Evolutionary conservation across 768 basidiomycete species (phyloP), one percentile per base, ranked within the genome.

Genomic region (Suillus variegatus): DNA sequence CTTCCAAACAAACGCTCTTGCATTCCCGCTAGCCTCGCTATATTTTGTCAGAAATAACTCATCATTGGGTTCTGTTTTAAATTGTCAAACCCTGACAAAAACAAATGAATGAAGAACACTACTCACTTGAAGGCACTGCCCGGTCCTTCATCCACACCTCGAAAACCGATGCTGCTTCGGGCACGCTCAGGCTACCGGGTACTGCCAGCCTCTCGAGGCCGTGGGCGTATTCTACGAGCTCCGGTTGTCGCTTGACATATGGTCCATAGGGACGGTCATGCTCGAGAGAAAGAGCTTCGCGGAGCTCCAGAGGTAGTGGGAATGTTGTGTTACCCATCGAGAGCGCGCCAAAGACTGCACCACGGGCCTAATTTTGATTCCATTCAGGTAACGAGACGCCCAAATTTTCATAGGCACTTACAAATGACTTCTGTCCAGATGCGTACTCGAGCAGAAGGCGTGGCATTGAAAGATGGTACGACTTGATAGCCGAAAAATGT

Each of bases 391-490:
- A 22, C 16, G 18, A 60, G 40, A 28, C n/a, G 40, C 10, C 6
- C 25, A 60, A 18, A 9, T 6, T 60, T 60, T 60, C 10, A 60
- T 5, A 16, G 47, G 40, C 22, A 83, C 90, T 63, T 72, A 93
- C 92, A 61, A 96, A 88, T 38, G 78, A 70, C 62, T 85, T 84
- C 69, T 81, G 80, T 22, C 94, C 93, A n/a, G 87, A 85, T 1
- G 90, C 87, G 65, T 85, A 95, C 64, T 95, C 92, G 46, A 97
- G 80, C 44, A 95, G 77, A 47, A 93, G 73, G 12, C 93, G 84
- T 1, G 94, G 94, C 40, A 93, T 76, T 4, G 92, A 89, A 7
- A 97, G 81, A 70, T 96, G 91, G 70, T 90, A 92, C 0, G 93
- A 81, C 64, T 88, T 85, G 62, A 97, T 86, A 12, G 80, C 72